Base-by-base conservation (phyloP, 2,329 filamentous ascomycete genomes). In the Paramyrothecium sp. region DNA sequence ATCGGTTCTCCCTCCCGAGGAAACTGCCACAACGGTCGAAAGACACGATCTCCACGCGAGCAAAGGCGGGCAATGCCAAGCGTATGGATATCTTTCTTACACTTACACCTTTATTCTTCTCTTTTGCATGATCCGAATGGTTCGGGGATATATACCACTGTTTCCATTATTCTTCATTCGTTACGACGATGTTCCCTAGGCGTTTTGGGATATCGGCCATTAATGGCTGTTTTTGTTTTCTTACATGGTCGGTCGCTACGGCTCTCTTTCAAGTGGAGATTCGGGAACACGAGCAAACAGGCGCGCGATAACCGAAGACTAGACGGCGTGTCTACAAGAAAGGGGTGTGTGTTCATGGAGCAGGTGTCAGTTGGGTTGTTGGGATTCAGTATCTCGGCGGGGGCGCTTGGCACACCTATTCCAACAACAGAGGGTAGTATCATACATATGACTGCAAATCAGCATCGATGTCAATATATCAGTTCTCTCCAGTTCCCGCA, bases 401-500 rank as follows among this genome's bases (percentile, higher is more conserved):
- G n/a, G 33, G 51, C 38, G 33, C 51, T 30, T 41, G 38, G 38
- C 38, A 44, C 13, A 19, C n/a, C 38, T 44, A 19, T 44, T 16
- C n/a, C 38, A 44, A 44, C 7, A 50, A 13, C 17, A 13, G 46
- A 44, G 26, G 52, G n/a, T 50, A 51, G 38, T 17, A 23, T 51
- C 64, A 60, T 66, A 66, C 60, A 63, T 62, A 63, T 61, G 57
- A 60, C 59, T 38, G 38, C 38, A 16, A 16, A 12, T 59, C 22
- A 53, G 63, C 58, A 56, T 63, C 60, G 60, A 60, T 56, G 61
- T 52, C 54, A 58, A 60, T 59, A 56, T 57, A 58, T 55, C 51
- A 56, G 55, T 51, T 49, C 23, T 51, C 26, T 30, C 10, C 26
- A 30, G 26, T 30, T 30, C 26, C 26, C 26, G 26, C 26, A 30